These are phyloP conservation scores for Alternaria ventricosa DNA, from an alignment of 2,329 filamentous ascomycete species.

Conservation along the genomic window DNA sequence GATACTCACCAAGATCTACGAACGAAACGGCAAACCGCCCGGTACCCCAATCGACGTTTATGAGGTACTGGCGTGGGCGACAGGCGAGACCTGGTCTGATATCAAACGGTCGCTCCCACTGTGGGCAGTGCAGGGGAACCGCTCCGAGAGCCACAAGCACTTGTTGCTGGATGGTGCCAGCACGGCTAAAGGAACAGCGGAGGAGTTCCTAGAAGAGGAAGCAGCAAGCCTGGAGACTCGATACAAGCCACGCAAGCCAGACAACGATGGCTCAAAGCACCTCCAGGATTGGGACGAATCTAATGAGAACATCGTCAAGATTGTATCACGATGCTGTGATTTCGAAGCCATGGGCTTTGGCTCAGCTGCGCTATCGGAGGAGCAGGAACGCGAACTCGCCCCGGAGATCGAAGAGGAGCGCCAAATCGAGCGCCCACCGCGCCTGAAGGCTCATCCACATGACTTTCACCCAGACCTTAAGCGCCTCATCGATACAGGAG, in stretches of 20 bases:
- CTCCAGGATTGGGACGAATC: constrained; percentile 18
- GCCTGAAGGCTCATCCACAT: constrained; percentile 52
- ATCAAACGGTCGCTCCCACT: constrained; percentile 60
- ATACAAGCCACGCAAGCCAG: constrained; percentile 53
- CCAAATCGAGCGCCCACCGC: constrained; percentile 59
- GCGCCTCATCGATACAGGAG: constrained; percentile 51
- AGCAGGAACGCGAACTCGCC: constrained; percentile 72
- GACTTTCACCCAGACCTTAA: constrained; percentile 53
- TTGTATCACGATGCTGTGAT: constrained; percentile 26
- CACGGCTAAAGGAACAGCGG: constrained; percentile 39
- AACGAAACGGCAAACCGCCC: constrained; percentile 11
- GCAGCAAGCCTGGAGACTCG: constrained; percentile 59
- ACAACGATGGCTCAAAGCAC: background rate
- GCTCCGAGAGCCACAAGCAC: constrained; percentile 54
- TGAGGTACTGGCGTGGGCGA: constrained; percentile 67
- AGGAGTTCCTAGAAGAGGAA: constrained; percentile 63
- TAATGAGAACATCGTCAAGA: constrained; percentile 26
- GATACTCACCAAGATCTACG: constrained; percentile 61
- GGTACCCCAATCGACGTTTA: constrained; percentile 51
- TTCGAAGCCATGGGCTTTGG: constrained; percentile 40
- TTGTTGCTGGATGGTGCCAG: constrained; percentile 42
- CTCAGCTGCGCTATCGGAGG: constrained; percentile 61
- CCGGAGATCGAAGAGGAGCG: constrained; percentile 69
- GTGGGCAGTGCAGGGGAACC: constrained; percentile 67
- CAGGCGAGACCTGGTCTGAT: constrained; percentile 63